Conservation (phyloP, 2,329 filamentous ascomycete genomes). For the Fusarium graminum region DNA sequence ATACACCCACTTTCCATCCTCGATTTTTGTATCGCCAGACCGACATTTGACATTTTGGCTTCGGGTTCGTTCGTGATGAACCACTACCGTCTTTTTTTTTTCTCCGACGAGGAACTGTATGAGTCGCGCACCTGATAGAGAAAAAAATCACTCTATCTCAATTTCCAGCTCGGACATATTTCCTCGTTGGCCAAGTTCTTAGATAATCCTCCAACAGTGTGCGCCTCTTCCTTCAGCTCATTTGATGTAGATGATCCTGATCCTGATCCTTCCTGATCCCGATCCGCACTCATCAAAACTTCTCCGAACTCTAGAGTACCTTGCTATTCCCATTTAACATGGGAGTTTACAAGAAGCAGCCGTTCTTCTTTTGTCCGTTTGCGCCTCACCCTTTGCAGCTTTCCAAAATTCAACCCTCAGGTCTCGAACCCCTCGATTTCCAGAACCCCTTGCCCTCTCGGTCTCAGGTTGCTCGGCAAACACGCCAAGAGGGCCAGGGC, state of each 20-base stretch:
- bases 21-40: slow-evolving; percentile 41
- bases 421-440: slow-evolving; percentile 30
- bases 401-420: slow-evolving; percentile 10
- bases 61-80: slow-evolving; percentile 23
- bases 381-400: slow-evolving; percentile 33
- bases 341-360: slow-evolving; percentile 44
- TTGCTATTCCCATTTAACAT: slow-evolving; percentile 31
- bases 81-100: slow-evolving; percentile 17
- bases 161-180: slow-evolving; percentile 30
- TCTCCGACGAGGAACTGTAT: slow-evolving; percentile 11
- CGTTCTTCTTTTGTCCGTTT: slow-evolving; percentile 23
- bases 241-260: slow-evolving; percentile 10
- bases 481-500: slow-evolving; percentile 32
- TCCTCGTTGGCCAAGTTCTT: slow-evolving; percentile 23
- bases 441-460: slow-evolving; percentile 31
- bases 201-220: slow-evolving; percentile 16
- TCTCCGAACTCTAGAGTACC: slow-evolving; percentile 7
- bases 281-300: background rate
- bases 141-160: slow-evolving; percentile 10
- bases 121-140: slow-evolving; percentile 2
- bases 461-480: slow-evolving; percentile 48
- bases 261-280: background rate
- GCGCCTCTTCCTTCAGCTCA: slow-evolving; percentile 7
- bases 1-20: slow-evolving; percentile 38
- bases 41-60: slow-evolving; percentile 42